Conservation (phyloP, 768 basidiomycete genomes). For the Amanita pallidorosea region DNA sequence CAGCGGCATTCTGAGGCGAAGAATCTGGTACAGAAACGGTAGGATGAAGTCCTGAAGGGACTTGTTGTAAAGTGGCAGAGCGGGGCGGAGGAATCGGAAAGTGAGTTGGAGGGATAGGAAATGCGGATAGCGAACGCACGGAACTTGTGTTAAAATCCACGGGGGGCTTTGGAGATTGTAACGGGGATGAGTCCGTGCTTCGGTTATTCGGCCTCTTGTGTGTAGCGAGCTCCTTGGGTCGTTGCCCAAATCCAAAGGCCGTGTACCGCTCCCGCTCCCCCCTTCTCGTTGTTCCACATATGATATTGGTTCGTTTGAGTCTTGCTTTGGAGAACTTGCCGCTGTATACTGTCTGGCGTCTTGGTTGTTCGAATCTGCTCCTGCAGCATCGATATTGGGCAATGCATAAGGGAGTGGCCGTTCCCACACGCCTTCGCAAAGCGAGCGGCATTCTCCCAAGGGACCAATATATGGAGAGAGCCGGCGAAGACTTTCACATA, state of each 20-base stretch:
- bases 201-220: not conserved
- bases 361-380: not conserved
- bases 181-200: slow-evolving; percentile 15
- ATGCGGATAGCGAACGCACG: slow-evolving; percentile 61
- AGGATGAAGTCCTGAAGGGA: not conserved
- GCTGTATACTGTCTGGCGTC: not conserved
- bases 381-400: slow-evolving; percentile 16
- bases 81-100: slow-evolving; percentile 37
- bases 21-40: not conserved
- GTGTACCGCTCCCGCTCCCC: not conserved
- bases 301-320: not conserved
- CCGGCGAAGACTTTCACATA: slow-evolving; percentile 62
- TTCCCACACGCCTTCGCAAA: slow-evolving; percentile 71
- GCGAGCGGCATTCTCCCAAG: slow-evolving; percentile 61
- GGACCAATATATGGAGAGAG: slow-evolving; percentile 56
- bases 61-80: not conserved
- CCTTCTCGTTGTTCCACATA: not conserved
- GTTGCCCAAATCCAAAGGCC: not conserved
- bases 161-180: slow-evolving; percentile 22
- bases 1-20: not conserved
- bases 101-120: slow-evolving; percentile 65
- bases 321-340: not conserved
- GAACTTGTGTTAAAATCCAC: slow-evolving; percentile 36
- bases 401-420: slow-evolving; percentile 38
- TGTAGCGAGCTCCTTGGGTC: not conserved